A percentile compares a stretch with the other conserved stretches of the same genome.
phyloP scores from a whole-genome alignment of 495 filamentous ascomycete genomes.

The Glonium stellatum region DNA sequence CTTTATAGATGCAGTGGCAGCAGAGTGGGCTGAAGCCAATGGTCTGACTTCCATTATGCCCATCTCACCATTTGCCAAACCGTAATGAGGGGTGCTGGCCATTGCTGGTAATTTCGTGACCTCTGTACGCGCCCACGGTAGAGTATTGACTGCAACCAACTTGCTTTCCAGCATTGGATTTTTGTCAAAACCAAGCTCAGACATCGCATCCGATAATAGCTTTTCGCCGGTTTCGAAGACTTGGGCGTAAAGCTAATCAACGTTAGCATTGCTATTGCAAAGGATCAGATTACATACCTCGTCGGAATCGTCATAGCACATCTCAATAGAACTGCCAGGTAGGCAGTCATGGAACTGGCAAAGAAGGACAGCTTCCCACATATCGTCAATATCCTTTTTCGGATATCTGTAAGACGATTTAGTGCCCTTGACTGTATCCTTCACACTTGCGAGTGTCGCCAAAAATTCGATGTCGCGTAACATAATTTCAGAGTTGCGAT shows the following conservation, averaged over 20 bases:
- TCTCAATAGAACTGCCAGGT: slow-evolving; percentile 90
- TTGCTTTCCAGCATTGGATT: slow-evolving; percentile 35
- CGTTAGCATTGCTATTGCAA: neutral
- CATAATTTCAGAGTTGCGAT: slow-evolving; percentile 75
- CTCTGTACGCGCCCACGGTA: slow-evolving; percentile 74
- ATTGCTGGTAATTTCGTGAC: slow-evolving; percentile 53
- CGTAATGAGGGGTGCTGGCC: slow-evolving; percentile 39
- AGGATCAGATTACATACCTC: slow-evolving; percentile 42
- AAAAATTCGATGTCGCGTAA: slow-evolving; percentile 81
- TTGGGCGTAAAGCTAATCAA: slow-evolving; percentile 59
- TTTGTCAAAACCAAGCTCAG: slow-evolving; percentile 55
- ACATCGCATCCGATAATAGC: slow-evolving; percentile 61
- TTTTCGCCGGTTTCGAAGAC: slow-evolving; percentile 71
- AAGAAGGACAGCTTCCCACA: slow-evolving; percentile 83
- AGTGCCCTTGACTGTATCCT: slow-evolving; percentile 37
- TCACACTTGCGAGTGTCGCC: slow-evolving; percentile 77
- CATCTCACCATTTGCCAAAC: slow-evolving; percentile 40
- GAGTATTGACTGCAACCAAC: slow-evolving; percentile 63
- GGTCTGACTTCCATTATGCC: slow-evolving; percentile 46
- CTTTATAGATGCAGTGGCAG: slow-evolving; percentile 51
- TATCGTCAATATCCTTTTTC: slow-evolving; percentile 79
- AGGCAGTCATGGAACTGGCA: slow-evolving; percentile 98
- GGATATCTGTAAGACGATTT: slow-evolving; percentile 68
- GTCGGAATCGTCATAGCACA: slow-evolving; percentile 93
- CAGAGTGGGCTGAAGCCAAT: slow-evolving; percentile 40